Conservation (phyloP, 345 rosid genomes). For the sweet orange (Citrus sinensis) region DNA sequence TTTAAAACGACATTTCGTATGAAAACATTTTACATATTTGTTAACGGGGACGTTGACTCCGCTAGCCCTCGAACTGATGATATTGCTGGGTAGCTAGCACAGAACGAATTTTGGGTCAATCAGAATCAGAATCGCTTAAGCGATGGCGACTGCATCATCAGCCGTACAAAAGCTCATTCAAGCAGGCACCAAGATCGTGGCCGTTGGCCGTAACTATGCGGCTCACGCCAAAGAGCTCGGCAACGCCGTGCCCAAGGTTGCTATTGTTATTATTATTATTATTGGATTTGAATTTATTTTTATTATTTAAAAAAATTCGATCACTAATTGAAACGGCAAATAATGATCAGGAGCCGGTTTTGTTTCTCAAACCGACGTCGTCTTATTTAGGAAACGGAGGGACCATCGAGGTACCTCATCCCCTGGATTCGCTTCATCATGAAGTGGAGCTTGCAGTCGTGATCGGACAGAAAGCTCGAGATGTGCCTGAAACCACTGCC, state of each 20-base stretch:
- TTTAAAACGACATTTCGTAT: neutral
- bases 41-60: neutral
- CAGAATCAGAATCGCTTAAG: neutral
- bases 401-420: slow-evolving; percentile 83
- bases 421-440: slow-evolving; percentile 69
- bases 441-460: slow-evolving; percentile 97
- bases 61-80: neutral
- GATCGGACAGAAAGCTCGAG: slow-evolving; percentile 71
- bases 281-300: neutral
- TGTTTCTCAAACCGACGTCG: slow-evolving; percentile 92
- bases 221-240: slow-evolving; percentile 98
- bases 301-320: neutral
- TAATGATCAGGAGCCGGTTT: slow-evolving; percentile 61
- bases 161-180: slow-evolving; percentile 58
- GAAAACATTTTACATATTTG: too few relatives aligned
- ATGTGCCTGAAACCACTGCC: slow-evolving; percentile 70
- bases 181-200: slow-evolving; percentile 81
- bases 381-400: slow-evolving; percentile 86
- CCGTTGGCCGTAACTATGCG: slow-evolving; percentile 92
- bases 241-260: slow-evolving; percentile 84
- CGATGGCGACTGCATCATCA: slow-evolving; percentile 37
- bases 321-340: neutral
- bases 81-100: neutral
- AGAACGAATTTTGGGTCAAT: neutral
- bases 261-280: neutral